phyloP scores from a whole-genome alignment of 768 basidiomycete species.

The Boletus rufocinnamomeus region DNA sequence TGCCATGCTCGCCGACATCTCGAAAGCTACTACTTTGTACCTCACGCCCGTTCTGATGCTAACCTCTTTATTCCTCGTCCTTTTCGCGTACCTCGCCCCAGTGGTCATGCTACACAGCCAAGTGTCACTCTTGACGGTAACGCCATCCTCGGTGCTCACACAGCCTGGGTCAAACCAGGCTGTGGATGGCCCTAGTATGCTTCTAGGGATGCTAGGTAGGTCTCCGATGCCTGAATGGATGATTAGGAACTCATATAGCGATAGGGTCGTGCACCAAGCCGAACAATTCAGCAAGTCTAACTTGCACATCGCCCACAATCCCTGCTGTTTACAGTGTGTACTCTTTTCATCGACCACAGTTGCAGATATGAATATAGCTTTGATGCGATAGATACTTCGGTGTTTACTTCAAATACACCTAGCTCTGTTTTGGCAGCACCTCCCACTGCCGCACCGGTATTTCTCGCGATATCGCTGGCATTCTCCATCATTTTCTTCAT shows the following conservation, averaged over 20 bases:
- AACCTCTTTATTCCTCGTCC: conserved; percentile 62
- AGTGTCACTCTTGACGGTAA: conserved; percentile 66
- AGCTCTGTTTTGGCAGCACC: conserved; percentile 59
- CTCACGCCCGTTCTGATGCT: conserved; percentile 67
- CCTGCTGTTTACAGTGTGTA: conserved; percentile 63
- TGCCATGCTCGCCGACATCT: conserved; percentile 68
- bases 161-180: conserved; percentile 33
- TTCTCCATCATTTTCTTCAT: conserved; percentile 65
- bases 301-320: conserved; percentile 57
- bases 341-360: not conserved
- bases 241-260: not conserved
- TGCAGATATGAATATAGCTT: not conserved
- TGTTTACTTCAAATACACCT: conserved; percentile 58
- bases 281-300: conserved; percentile 49
- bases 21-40: conserved; percentile 67
- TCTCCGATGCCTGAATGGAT: not conserved
- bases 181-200: conserved; percentile 68
- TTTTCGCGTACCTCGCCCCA: conserved; percentile 73
- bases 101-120: conserved; percentile 55
- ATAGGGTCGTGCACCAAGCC: conserved; percentile 68
- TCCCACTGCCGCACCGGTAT: conserved; percentile 57
- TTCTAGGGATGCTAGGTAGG: conserved; percentile 68
- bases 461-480: conserved; percentile 61
- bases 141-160: conserved; percentile 51
- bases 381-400: conserved; percentile 55